Conservation (phyloP, 176 grass and related monocot species). For the Saccharum spontaneum region DNA sequence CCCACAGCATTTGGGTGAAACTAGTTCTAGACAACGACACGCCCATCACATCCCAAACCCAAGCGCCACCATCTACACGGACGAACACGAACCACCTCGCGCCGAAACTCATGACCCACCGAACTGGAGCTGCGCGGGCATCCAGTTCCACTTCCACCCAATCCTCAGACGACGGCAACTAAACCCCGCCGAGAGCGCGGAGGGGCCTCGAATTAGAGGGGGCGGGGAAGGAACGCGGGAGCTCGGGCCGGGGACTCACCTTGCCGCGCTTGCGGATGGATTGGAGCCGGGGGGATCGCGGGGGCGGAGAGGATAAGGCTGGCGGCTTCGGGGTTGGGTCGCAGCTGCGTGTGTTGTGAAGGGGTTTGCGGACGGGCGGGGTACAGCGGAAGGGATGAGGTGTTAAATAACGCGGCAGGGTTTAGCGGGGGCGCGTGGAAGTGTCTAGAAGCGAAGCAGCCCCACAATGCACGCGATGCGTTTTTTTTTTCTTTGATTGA, state of each 20-base stretch:
- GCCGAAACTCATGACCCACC: background rate
- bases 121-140: background rate
- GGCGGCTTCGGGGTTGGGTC: slow-evolving; percentile 21
- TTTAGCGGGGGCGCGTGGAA: slow-evolving; percentile 33
- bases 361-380: background rate
- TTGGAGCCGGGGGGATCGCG: slow-evolving; percentile 2
- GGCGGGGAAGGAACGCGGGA: background rate
- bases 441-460: slow-evolving; percentile 25
- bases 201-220: background rate
- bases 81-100: background rate
- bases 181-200: background rate
- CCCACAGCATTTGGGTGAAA: background rate
- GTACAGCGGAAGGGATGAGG: slow-evolving; percentile 22
- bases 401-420: slow-evolving; percentile 44
- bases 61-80: background rate
- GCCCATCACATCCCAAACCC: background rate
- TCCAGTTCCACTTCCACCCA: background rate
- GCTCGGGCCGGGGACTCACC: slow-evolving; percentile 5
- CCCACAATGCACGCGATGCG: background rate
- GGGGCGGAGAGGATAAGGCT: slow-evolving; percentile 57
- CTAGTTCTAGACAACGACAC: background rate
- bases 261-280: slow-evolving; percentile 8
- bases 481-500: no score
- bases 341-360: background rate
- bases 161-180: background rate